phyloP scores from a whole-genome alignment of 371 early-diverging fungal species.

The Phascolomyces articulosus region DNA sequence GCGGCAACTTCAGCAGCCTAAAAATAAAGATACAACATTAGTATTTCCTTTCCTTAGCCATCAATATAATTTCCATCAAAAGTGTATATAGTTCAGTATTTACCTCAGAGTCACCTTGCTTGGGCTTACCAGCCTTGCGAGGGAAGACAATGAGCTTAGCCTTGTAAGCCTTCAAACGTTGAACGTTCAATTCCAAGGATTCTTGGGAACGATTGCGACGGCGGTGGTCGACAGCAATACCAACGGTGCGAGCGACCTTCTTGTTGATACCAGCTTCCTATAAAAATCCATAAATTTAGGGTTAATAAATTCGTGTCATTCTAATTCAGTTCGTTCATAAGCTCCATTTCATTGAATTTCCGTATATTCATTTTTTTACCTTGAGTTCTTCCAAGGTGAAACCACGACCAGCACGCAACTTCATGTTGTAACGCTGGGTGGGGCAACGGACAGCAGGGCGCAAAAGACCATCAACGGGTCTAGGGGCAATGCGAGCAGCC shows the following conservation, averaged over 20 bases:
- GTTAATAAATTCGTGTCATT: too few species aligned
- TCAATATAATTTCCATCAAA: not conserved
- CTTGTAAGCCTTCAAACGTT: conserved; percentile 97
- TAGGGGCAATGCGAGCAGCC: conserved; percentile 96
- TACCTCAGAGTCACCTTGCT: conserved; percentile 74
- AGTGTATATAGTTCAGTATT: not conserved
- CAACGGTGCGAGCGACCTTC: conserved; percentile 96
- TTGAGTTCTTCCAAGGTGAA: conserved; percentile 99
- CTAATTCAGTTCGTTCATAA: not conserved
- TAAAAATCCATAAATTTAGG: not conserved
- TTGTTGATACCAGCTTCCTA: conserved; percentile 93
- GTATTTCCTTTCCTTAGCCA: too few species aligned
- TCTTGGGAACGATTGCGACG: conserved; percentile 98
- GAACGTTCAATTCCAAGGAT: conserved; percentile 93
- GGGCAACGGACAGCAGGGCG: conserved; percentile 99
- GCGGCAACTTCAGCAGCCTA: conserved; percentile 69
- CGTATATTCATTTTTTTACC: conserved; percentile 56
- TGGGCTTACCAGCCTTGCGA: conserved; percentile 86
- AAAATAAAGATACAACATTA: not conserved
- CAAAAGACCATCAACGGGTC: conserved; percentile 96
- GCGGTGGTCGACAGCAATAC: conserved; percentile 98
- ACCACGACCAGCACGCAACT: conserved; percentile 98
- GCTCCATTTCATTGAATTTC: too few species aligned
- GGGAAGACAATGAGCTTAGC: conserved; percentile 94
- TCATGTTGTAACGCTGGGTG: conserved; percentile 99